Conservation (phyloP, 176 grass and related monocot species). For the Cenchrus purpureus region DNA sequence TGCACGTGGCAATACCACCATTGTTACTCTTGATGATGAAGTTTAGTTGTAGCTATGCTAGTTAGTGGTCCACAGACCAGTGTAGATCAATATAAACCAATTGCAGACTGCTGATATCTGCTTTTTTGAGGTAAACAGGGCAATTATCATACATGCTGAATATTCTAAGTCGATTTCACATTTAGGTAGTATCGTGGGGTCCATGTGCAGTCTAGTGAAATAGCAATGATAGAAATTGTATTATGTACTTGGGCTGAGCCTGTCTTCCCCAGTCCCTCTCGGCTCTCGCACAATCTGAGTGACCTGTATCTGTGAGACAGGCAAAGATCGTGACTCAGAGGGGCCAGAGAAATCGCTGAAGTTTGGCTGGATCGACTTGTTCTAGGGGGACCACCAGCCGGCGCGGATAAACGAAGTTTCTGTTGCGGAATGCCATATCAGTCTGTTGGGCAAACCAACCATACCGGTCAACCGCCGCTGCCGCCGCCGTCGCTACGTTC, state of each 20-base stretch:
- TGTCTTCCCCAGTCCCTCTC: neutral
- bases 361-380: too few species aligned
- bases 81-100: neutral
- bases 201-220: neutral
- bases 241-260: neutral
- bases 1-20: conserved; percentile 15
- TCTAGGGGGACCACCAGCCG: too few species aligned
- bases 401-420: too few species aligned
- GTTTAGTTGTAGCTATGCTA: conserved; percentile 34
- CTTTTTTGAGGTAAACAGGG: neutral
- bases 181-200: neutral
- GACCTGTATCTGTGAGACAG: too few species aligned
- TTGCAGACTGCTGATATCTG: conserved; percentile 5
- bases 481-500: too few species aligned
- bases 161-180: neutral
- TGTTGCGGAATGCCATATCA: too few species aligned
- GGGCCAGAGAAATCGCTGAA: too few species aligned
- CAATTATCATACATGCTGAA: neutral
- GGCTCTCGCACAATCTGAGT: neutral
- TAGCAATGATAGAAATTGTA: neutral
- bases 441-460: too few species aligned
- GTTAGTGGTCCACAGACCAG: conserved; percentile 4
- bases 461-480: too few species aligned
- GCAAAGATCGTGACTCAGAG: too few species aligned
- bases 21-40: conserved; percentile 24